Evolutionary conservation across 2,329 filamentous ascomycete genomes (phyloP).

Genomic region (Coniochaeta sp.): DNA sequence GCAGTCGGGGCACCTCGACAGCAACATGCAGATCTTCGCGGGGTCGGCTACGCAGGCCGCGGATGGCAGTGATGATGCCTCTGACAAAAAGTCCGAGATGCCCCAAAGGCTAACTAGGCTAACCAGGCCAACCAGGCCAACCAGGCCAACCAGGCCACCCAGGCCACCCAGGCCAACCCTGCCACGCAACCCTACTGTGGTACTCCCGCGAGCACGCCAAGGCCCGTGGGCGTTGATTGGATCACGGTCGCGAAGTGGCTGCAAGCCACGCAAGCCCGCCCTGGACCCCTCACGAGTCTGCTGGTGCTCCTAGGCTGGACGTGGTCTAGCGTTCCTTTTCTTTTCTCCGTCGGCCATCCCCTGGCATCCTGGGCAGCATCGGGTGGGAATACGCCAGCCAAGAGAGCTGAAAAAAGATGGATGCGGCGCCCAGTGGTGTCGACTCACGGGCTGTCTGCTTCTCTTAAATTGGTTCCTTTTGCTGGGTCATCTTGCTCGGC

Average conservation of each 20-base stretch:
- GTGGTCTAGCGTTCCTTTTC: not conserved
- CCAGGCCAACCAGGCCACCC: too few relatives aligned
- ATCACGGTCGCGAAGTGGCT: not conserved
- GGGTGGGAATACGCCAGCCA: not conserved
- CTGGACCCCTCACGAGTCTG: not conserved
- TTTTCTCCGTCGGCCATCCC: too few relatives aligned
- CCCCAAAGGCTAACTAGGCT: too few relatives aligned
- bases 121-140: too few relatives aligned
- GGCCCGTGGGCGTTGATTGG: not conserved
- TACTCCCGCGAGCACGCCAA: not conserved
- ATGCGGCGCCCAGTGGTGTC: not conserved
- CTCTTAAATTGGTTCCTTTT: not conserved
- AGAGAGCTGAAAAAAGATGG: not conserved
- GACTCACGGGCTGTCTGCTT: not conserved
- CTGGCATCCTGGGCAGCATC: too few relatives aligned
- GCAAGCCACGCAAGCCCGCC: not conserved
- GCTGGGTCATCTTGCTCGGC: not conserved
- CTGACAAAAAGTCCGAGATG: too few relatives aligned
- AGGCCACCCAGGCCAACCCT: too few relatives aligned
- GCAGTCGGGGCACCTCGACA: too few relatives aligned
- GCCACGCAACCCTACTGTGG: too few relatives aligned
- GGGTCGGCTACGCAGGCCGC: not conserved
- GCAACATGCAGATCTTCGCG: not conserved
- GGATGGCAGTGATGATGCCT: too few relatives aligned
- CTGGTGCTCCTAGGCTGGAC: not conserved